A percentile compares a stretch with the other conserved stretches of the same genome.
phyloP scores from a whole-genome alignment of 495 filamentous ascomycete genomes.

The Aspergillus homomorphus region DNA sequence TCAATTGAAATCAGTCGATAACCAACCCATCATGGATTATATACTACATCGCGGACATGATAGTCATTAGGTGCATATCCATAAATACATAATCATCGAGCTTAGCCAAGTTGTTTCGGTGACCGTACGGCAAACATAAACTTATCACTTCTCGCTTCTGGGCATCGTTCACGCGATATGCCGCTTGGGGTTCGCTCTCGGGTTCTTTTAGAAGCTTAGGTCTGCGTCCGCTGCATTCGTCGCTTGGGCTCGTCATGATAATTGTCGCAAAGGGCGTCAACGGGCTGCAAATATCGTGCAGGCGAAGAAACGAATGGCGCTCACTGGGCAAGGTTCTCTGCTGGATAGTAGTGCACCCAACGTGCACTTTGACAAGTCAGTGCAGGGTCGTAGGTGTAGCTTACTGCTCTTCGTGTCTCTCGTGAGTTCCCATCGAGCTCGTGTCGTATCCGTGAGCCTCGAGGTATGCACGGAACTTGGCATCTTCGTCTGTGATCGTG shows the following conservation, averaged over 20 bases:
- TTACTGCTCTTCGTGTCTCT: not conserved
- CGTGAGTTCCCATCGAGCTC: slow-evolving; percentile 54
- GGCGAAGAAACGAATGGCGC: not conserved
- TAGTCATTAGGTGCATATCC: not conserved
- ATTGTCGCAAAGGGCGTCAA: not conserved
- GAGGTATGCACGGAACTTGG: slow-evolving; percentile 67
- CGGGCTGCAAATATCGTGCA: not conserved
- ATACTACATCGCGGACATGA: not conserved
- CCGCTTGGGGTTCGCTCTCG: not conserved
- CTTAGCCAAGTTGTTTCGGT: not conserved
- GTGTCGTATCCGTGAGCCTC: slow-evolving; percentile 68
- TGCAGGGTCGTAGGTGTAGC: not conserved
- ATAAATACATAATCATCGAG: not conserved
- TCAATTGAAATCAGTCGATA: not conserved
- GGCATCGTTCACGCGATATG: not conserved
- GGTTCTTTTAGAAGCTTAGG: not conserved
- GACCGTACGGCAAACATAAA: not conserved
- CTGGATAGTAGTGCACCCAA: not conserved
- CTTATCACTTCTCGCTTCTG: slow-evolving; percentile 3
- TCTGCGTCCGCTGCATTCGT: not conserved
- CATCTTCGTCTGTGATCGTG: slow-evolving; percentile 67
- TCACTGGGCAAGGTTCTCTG: not conserved
- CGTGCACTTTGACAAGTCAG: not conserved
- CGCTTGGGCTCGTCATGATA: not conserved
- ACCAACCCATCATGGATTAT: not conserved